phyloP scores from a whole-genome alignment of 306 rosid species.

The Casuarina cunninghamiana region DNA sequence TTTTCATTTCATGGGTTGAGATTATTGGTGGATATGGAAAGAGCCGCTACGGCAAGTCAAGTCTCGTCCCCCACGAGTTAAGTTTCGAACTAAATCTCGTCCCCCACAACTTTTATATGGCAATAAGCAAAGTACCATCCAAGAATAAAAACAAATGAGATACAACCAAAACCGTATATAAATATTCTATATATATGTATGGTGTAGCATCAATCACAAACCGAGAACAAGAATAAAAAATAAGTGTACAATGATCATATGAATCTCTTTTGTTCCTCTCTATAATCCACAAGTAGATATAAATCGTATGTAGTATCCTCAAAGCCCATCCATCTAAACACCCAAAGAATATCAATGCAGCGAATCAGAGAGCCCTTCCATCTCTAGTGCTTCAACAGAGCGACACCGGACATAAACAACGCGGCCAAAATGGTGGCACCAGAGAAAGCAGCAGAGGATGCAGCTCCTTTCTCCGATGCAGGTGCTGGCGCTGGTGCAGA shows the following conservation, averaged over 20 bases:
- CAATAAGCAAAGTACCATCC: no score
- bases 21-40: no score
- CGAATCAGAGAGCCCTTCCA: background rate
- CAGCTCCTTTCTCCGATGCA: conserved; percentile 26
- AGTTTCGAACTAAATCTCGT: no score
- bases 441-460: conserved; percentile 28
- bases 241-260: conserved; percentile 2
- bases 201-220: background rate
- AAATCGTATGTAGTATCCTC: background rate
- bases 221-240: no score
- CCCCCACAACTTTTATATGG: no score
- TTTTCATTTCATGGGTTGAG: no score
- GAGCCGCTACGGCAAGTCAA: no score
- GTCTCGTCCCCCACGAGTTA: no score
- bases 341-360: background rate
- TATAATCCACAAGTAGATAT: conserved; percentile 25
- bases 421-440: conserved; percentile 36
- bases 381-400: conserved; percentile 26
- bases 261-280: conserved; percentile 14
- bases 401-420: conserved; percentile 25
- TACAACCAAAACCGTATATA: no score
- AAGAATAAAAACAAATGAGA: no score
- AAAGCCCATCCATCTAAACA: background rate
- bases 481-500: conserved; percentile 28
- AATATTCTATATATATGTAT: background rate